Base-by-base conservation (phyloP, 2,329 filamentous ascomycete genomes). In the Claviceps cyperi region DNA sequence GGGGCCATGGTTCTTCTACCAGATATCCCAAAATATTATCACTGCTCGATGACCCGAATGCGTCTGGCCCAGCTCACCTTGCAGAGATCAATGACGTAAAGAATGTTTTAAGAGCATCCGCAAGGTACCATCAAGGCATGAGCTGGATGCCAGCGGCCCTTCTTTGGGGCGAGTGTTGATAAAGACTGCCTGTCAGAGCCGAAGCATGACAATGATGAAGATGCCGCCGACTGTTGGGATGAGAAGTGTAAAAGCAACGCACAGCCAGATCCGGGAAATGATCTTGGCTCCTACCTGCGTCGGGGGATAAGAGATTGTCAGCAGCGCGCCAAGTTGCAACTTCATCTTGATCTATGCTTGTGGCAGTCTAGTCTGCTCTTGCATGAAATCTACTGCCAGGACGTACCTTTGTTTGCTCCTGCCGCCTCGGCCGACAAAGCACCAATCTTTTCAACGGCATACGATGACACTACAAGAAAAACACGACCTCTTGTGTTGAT, bases 1-100 rank as follows among this genome's bases (percentile, higher is more conserved):
- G 59, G 54, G 48, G 55, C 53, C 64, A 66, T 66, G 40, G 4
- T 15, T 43, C 37, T 41, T 15, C 44, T 19, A 21, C n/a, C 9
- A 32, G 9, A 32, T 11, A 11, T 21, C 39, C 39, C 13, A 17
- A 11, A 13, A 37, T 35, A 39, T 21, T 39, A 39, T 38, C n/a
- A 40, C 46, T 43, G 28, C 21, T 41, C 24, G 36, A 37, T 43
- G n/a, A 43, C 19, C 14, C 37, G 44, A 24, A 19, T 41, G 32
- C 38, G 21, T 48, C 22, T 6, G 15, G 40, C 32, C 32, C n/a
- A 51, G 43, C 32, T 22, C 32, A 39, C 45, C 45, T 46, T 15
- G 38, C 28, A 37, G 43, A 48, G 17, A 24, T 19, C 14, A 24
- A 38, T 46, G 22, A 22, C 35, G 14, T 48, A 48, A 43, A 15